Evolutionary conservation across 169 alveolate species (phyloP).

Genomic region (Eimeria zaria): DNA sequence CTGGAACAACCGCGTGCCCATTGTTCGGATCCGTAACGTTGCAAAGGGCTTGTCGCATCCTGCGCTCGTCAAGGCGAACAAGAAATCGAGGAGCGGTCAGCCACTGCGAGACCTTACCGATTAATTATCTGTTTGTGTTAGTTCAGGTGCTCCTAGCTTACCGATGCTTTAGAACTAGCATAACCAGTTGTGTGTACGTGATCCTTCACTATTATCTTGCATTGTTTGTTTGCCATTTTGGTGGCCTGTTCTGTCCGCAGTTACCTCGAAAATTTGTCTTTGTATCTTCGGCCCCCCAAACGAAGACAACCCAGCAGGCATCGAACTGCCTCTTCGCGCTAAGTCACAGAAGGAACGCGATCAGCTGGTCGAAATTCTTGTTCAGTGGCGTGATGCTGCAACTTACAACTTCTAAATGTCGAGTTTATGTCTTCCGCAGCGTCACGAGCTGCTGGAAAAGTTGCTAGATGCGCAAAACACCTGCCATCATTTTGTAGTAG

Average conservation of each 20-base stretch:
- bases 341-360: constrained; percentile 95
- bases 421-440: background rate
- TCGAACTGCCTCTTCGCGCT: constrained; percentile 93
- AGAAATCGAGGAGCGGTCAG: constrained; percentile 91
- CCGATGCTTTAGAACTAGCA: background rate
- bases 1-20: constrained; percentile 91
- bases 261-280: constrained; percentile 91
- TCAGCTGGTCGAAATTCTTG: constrained; percentile 92
- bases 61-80: constrained; percentile 91
- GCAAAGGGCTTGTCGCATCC: constrained; percentile 95
- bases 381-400: constrained; percentile 97
- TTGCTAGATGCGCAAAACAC: constrained; percentile 25
- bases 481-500: background rate
- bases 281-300: constrained; percentile 95
- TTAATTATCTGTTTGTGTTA: background rate
- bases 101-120: background rate
- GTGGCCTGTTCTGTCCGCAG: constrained; percentile 56
- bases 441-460: background rate
- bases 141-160: background rate
- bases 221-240: background rate
- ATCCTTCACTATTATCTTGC: no score
- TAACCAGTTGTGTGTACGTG: background rate
- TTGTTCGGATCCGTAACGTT: constrained; percentile 94
- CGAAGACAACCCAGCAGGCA: constrained; percentile 96
- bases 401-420: constrained; percentile 91